A percentile compares a stretch with the other conserved stretches of the same genome.
phyloP scores from a whole-genome alignment of 805 yeast species.

The Tetrapisispora pingtungensis region DNA sequence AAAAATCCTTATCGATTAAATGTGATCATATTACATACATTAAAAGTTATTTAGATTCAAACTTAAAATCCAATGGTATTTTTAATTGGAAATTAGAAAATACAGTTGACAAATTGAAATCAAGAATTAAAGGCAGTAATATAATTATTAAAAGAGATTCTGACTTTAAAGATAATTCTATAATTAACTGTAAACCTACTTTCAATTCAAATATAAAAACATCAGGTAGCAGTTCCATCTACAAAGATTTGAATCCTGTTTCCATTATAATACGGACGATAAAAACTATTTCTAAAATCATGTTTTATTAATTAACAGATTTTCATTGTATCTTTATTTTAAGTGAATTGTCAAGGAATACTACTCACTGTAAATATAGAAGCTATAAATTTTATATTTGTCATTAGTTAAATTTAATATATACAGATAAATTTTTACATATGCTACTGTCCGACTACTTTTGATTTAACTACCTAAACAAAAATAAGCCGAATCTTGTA shows the following conservation, averaged over 20 bases:
- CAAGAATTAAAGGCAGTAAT: conserved; percentile 9
- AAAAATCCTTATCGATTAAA: conserved; percentile 11
- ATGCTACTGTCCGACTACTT: background rate
- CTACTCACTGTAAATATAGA: background rate
- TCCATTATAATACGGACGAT: too few species aligned
- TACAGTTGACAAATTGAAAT: background rate
- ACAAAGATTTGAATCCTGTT: too few species aligned
- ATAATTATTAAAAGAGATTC: background rate
- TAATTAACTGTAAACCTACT: too few species aligned
- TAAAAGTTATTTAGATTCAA: conserved; percentile 1
- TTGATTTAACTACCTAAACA: too few species aligned
- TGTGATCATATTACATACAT: conserved; percentile 12
- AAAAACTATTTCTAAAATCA: too few species aligned
- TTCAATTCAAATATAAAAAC: too few species aligned
- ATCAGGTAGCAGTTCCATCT: too few species aligned
- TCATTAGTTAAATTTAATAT: too few species aligned
- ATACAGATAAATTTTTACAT: too few species aligned
- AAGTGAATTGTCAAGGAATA: background rate
- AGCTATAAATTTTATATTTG: too few species aligned
- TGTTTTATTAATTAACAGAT: background rate
- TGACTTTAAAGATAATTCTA: too few species aligned
- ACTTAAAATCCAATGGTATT: background rate
- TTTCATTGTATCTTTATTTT: background rate
- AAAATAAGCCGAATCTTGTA: too few species aligned
- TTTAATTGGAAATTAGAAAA: background rate